Base-by-base conservation (phyloP, 768 basidiomycete genomes). In the Neoboletus brunneissimus region DNA sequence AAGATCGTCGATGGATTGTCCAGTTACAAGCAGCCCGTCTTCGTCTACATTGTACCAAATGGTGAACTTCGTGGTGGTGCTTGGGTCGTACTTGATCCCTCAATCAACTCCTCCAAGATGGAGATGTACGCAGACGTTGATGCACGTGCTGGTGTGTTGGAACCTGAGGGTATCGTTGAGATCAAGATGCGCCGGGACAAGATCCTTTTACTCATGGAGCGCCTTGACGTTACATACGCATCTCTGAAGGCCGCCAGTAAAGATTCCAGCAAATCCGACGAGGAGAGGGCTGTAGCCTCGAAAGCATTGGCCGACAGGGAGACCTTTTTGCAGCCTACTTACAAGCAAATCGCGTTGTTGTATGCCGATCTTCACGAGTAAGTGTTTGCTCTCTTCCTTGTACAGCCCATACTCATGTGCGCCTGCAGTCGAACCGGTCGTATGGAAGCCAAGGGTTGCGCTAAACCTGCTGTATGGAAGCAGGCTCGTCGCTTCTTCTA, bases 101-200 rank as follows among this genome's bases (percentile, higher is more conserved):
- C 92, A 18, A 98, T 99, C 79, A 98, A 98, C 76, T 78, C 87
- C 2, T 86, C 91, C 65, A 93, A 97, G 73, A 97, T 99, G 96
- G 90, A 97, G 76, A 98, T 99, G 96, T 98, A 94, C 67, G 96
- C 95, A 25, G 97, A 98, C 68, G 85, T 90, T 44, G 95, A 97
- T 9, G 85, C 97, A 22, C 89, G 97, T 54, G 97, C 94, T 44
- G 97, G 97, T 79, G 93, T 99, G 31, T 79, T 92, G 44, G 97
- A 99, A 71, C 91, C 97, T 2, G 97, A 98, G 75, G 97, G 97
- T 72, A 85, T 98, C 67, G 82, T 98, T 55, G 97, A 98, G 74
- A 96, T 97, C 79, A 96, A 95, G 81, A 85, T 98, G 85, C 89
- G 97, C 59, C 88, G 92, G 44, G 94, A 96, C 71, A 98, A 96